Conservation (phyloP, 208 protist species). For the Eutreptiella sp. region DNA sequence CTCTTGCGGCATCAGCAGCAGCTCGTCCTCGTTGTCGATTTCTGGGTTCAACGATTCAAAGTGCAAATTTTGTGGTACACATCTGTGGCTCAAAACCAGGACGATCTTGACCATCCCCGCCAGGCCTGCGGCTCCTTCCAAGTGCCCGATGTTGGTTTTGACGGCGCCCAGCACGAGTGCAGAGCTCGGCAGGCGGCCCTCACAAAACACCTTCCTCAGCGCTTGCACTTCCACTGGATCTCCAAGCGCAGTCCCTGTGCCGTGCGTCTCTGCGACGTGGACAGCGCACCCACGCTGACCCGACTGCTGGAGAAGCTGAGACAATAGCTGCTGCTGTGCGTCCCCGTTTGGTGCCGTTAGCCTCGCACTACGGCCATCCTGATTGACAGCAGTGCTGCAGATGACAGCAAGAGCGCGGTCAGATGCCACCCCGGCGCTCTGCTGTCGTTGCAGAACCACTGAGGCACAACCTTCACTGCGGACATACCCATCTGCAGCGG, state of each 20-base stretch:
- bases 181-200: conserved; percentile 4
- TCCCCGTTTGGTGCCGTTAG: conserved; percentile 34
- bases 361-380: conserved; percentile 43
- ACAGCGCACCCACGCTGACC: conserved; percentile 29
- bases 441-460: conserved; percentile 43
- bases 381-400: conserved; percentile 41
- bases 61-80: conserved; percentile 22
- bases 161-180: conserved; percentile 33
- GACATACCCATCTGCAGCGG: conserved; percentile 58
- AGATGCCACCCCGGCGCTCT: not conserved
- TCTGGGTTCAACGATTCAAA: no score
- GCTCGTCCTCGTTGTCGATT: no score
- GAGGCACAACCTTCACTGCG: conserved; percentile 51
- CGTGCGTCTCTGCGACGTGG: conserved; percentile 44
- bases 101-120: conserved; percentile 23
- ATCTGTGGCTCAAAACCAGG: conserved; percentile 4
- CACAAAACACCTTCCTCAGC: no score
- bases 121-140: conserved; percentile 36
- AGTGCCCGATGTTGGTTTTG: conserved; percentile 40
- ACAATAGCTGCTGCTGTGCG: conserved; percentile 39
- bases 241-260: conserved; percentile 43
- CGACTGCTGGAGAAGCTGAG: not conserved
- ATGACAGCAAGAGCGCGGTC: conserved; percentile 28
- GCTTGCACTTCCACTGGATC: conserved; percentile 46
- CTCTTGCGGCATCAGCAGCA: no score